Evolutionary conservation across 345 rosid genomes (phyloP).

Genomic region (Raphanus raphanistrum): DNA sequence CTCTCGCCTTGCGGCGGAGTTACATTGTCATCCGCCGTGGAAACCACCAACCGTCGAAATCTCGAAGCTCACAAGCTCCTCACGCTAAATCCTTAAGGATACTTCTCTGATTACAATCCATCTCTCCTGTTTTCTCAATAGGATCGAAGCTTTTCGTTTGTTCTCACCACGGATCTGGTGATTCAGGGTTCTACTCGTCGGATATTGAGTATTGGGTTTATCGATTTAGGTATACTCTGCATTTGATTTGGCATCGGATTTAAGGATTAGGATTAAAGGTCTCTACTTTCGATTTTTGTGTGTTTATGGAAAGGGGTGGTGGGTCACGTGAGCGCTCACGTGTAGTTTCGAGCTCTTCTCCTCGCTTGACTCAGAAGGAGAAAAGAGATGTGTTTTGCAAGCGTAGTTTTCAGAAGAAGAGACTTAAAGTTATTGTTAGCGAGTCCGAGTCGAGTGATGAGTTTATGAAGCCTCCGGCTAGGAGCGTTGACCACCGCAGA

Average conservation of each 20-base stretch:
- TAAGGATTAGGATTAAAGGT: slow-evolving; percentile 46
- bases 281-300: slow-evolving; percentile 22
- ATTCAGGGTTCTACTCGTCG: slow-evolving; percentile 14
- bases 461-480: slow-evolving; percentile 49
- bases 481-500: too few species aligned
- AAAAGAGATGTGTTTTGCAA: slow-evolving; percentile 50
- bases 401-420: slow-evolving; percentile 52
- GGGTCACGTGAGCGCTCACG: too few species aligned
- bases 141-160: slow-evolving; percentile 4
- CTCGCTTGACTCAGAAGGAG: slow-evolving; percentile 61
- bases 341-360: slow-evolving; percentile 61
- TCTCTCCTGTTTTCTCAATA: slow-evolving; percentile 11
- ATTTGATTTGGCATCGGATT: slow-evolving; percentile 34
- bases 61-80: slow-evolving; percentile 8
- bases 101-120: neutral
- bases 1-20: slow-evolving; percentile 52
- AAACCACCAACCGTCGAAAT: slow-evolving; percentile 30
- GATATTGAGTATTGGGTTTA: slow-evolving; percentile 22
- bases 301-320: slow-evolving; percentile 64
- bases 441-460: slow-evolving; percentile 83
- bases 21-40: slow-evolving; percentile 39
- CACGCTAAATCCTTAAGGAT: neutral
- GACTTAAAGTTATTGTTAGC: slow-evolving; percentile 60
- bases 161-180: slow-evolving; percentile 59
- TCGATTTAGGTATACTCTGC: slow-evolving; percentile 36